These are phyloP conservation scores for Ogataea nitratoaversa DNA, from an alignment of 805 yeast species.

Conservation along the genomic window DNA sequence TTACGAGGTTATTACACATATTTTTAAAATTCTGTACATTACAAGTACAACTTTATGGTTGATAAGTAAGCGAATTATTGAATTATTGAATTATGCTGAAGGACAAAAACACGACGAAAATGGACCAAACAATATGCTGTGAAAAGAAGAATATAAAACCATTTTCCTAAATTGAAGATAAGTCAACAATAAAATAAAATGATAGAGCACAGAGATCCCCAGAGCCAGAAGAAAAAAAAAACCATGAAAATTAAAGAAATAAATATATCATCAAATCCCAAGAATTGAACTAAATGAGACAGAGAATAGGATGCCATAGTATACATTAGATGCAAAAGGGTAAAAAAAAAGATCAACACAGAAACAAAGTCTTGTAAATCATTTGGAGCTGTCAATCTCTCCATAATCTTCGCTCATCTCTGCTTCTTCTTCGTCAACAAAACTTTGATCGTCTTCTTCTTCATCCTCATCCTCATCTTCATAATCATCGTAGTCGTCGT, in stretches of 20 bases:
- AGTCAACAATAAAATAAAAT: background rate
- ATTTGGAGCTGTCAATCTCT: slow-evolving; percentile 28
- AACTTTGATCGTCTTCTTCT: slow-evolving; percentile 41
- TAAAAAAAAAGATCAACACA: background rate
- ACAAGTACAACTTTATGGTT: too few relatives aligned
- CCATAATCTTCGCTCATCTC: slow-evolving; percentile 44
- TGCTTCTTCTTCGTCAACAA: slow-evolving; percentile 40
- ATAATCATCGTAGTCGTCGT: slow-evolving; percentile 62
- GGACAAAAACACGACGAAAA: background rate
- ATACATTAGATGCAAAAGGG: background rate
- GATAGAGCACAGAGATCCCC: background rate
- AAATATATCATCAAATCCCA: background rate
- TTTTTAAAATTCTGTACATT: too few relatives aligned
- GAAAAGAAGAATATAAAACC: background rate
- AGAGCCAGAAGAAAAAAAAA: background rate
- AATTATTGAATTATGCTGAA: too few relatives aligned
- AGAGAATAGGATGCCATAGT: background rate
- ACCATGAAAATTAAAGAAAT: background rate
- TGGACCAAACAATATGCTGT: background rate
- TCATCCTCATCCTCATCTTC: slow-evolving; percentile 48
- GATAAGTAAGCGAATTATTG: too few relatives aligned
- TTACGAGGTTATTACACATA: too few relatives aligned
- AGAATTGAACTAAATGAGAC: background rate
- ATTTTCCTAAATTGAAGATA: too few relatives aligned
- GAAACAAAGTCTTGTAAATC: background rate